Conservation (phyloP, 768 basidiomycete species). For the Lepiota subincarnata region DNA sequence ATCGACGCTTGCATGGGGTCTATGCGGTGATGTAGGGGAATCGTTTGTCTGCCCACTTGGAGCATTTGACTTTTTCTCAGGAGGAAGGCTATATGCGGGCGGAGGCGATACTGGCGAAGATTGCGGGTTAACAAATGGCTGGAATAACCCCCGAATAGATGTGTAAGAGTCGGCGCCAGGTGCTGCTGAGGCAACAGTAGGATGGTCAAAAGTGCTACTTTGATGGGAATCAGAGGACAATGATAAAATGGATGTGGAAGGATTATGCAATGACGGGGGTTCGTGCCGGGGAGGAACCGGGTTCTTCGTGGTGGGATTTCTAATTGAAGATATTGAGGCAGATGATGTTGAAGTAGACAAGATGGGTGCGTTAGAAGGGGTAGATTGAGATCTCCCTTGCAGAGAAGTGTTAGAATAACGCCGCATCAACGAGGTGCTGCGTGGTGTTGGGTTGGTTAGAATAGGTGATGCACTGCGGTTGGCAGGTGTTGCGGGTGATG, state of each 20-base stretch:
- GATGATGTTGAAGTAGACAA: constrained; percentile 18
- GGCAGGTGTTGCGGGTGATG: constrained; percentile 9
- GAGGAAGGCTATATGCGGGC: constrained; percentile 35
- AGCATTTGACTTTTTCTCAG: too few species aligned
- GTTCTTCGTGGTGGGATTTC: constrained; percentile 8
- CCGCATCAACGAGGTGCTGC: constrained; percentile 32
- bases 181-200: neutral
- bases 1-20: constrained; percentile 7
- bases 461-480: constrained; percentile 7
- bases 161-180: neutral
- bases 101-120: constrained; percentile 36
- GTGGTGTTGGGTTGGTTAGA: constrained; percentile 28
- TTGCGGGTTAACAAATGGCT: neutral
- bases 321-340: constrained; percentile 16
- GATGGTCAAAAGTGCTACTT: neutral
- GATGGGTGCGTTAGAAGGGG: constrained; percentile 4
- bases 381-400: constrained; percentile 12
- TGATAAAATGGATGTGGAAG: constrained; percentile 15
- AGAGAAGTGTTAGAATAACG: constrained; percentile 29
- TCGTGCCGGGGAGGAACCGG: constrained; percentile 5
- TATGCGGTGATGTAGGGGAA: constrained; percentile 16
- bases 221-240: constrained; percentile 20
- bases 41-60: neutral
- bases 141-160: neutral
- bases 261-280: constrained; percentile 14